Base-by-base conservation (phyloP, 2,329 filamentous ascomycete genomes). In the Trichoderma sp. region DNA sequence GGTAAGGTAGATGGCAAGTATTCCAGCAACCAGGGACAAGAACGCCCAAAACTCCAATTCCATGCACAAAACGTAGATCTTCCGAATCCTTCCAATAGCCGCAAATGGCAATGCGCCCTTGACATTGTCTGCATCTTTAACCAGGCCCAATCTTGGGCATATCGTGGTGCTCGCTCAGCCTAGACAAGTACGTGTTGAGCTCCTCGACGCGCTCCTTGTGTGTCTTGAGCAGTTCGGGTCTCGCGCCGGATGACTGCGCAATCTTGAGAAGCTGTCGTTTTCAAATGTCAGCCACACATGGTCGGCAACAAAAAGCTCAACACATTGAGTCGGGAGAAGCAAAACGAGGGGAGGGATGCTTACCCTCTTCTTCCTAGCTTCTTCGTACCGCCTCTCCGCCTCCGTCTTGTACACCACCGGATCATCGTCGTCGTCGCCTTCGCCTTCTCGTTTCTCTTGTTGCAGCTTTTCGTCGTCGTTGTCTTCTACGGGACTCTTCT, bases 191-290 rank as follows among this genome's bases (percentile, higher is more conserved):
- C 68, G 91, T 92, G 76, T 99, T 99, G 71, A 98, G 81, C 76
- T 97, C 93, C 77, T 98, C 93, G 50, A 99, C 94, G 12, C 92
- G 88, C 80, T 99, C 91, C 76, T 98, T 98, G 78, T 99, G 95
- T 34, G 93, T 96, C 82, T 97, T 98, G 70, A 94, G 86, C 17
- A 96, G 89, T 75, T 97, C 93, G 15, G 90, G 87, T 55, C 82
- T 77, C 7, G 81, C 75, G 7, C 78, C 78, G 2, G 82, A 81
- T 3, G 81, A 79, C 74, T 90, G 88, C 51, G 96, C 80, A 68
- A 92, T 83, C 72, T 97, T 90, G 71, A 95, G 87, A 72, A 98
- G 81, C 92, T 95, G 70, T 67, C 65, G 12, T 2, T 12, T 39
- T 7, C n/a, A 44, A 48, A 30, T 15, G 60, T 68, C 19, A 67